These are phyloP conservation scores for Collariella sp. DNA, from an alignment of 495 filamentous ascomycete genomes.

Conservation along the genomic window DNA sequence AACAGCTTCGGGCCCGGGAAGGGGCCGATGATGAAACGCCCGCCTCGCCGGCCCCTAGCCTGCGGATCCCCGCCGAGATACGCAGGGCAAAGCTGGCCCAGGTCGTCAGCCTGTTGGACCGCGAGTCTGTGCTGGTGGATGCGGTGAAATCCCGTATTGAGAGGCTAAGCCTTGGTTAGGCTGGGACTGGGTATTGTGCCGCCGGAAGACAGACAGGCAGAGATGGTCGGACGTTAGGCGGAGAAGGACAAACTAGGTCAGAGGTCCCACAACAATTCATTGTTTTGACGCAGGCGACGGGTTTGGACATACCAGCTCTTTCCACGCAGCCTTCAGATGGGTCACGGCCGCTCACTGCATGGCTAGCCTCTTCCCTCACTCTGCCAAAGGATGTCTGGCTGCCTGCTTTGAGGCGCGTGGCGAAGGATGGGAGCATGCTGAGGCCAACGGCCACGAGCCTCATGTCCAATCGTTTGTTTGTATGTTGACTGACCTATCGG, in stretches of 20 bases:
- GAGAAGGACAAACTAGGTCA: constrained; percentile 3
- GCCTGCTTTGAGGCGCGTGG: neutral
- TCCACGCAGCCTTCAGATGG: neutral
- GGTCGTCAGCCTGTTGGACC: constrained; percentile 61
- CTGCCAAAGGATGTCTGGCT: neutral
- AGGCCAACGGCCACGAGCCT: neutral
- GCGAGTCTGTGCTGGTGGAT: constrained; percentile 53
- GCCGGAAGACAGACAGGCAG: constrained; percentile 4
- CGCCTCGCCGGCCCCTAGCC: constrained; percentile 22
- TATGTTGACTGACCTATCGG: neutral
- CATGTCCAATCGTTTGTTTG: neutral
- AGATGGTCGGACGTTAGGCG: neutral
- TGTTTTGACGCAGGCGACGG: constrained; percentile 2
- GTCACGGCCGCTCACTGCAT: constrained; percentile 4
- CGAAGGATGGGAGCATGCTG: neutral
- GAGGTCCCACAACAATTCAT: neutral
- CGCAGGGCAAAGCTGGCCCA: constrained; percentile 59
- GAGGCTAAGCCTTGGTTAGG: constrained; percentile 24
- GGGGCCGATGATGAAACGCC: constrained; percentile 25
- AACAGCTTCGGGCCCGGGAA: constrained; percentile 27
- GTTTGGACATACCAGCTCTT: constrained; percentile 2
- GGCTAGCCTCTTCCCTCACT: neutral
- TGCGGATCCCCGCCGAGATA: constrained; percentile 56
- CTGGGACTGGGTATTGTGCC: neutral
- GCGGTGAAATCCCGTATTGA: constrained; percentile 33